These are phyloP conservation scores for Grosmannia penicillata DNA, from an alignment of 2,329 filamentous ascomycete species.

Conservation along the genomic window DNA sequence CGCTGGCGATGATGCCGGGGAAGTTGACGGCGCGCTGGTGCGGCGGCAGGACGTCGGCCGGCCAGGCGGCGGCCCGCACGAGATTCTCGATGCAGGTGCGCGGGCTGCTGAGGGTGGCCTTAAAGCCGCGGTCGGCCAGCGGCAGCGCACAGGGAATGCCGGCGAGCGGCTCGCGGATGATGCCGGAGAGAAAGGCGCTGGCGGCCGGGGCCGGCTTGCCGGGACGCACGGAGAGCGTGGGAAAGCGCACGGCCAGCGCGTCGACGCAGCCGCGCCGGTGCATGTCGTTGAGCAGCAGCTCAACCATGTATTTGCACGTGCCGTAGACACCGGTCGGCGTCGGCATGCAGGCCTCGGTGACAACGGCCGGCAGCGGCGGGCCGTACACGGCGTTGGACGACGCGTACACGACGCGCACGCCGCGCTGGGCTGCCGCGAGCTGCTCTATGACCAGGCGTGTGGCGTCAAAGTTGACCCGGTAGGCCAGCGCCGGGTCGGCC, in stretches of 20 bases:
- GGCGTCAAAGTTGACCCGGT: conserved; percentile 46
- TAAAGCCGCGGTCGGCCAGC: conserved; percentile 31
- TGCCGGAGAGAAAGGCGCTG: conserved; percentile 48
- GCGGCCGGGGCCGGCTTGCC: conserved; percentile 45
- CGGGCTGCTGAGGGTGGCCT: conserved; percentile 39
- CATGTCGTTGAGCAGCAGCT: conserved; percentile 48
- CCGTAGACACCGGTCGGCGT: conserved; percentile 50
- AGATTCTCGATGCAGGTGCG: conserved; percentile 37
- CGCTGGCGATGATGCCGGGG: conserved; percentile 39
- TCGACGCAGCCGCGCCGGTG: conserved; percentile 43
- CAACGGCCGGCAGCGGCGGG: conserved; percentile 34
- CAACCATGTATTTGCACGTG: conserved; percentile 46
- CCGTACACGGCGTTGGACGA: conserved; percentile 51
- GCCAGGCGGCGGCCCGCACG: conserved; percentile 26
- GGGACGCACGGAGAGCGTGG: conserved; percentile 46
- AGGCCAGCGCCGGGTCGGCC: conserved; percentile 42
- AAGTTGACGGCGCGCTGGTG: conserved; percentile 40
- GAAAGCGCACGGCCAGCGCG: conserved; percentile 42
- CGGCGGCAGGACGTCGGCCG: conserved; percentile 23
- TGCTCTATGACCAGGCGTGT: conserved; percentile 34
- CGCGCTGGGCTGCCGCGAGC: conserved; percentile 31
- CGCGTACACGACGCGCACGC: conserved; percentile 43
- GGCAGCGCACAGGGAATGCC: conserved; percentile 39
- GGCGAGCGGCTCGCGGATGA: conserved; percentile 46
- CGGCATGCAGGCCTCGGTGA: conserved; percentile 34